Conservation (phyloP, 2,329 filamentous ascomycete genomes). For the Daldinia eschscholtzii region DNA sequence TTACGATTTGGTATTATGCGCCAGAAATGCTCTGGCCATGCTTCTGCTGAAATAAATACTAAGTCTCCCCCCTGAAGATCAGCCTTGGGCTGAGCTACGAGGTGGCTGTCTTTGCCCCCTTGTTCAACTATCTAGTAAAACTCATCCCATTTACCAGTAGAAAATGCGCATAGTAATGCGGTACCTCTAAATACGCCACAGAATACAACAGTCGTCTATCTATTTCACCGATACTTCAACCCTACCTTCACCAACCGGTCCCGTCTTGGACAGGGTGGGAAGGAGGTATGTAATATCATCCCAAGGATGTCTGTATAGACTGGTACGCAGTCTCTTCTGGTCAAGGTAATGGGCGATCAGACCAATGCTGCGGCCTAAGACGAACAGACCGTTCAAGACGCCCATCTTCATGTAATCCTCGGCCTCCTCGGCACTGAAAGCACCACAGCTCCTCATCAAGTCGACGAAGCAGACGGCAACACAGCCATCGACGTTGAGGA, state of each 20-base stretch:
- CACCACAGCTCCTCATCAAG: conserved; percentile 95
- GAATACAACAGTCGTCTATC: conserved; percentile 48
- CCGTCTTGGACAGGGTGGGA: conserved; percentile 79
- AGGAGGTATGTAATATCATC: conserved; percentile 97
- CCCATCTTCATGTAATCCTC: conserved; percentile 99
- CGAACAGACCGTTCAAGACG: conserved; percentile 99
- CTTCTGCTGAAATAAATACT: conserved; percentile 42
- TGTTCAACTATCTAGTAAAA: conserved; percentile 39
- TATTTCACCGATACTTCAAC: conserved; percentile 85
- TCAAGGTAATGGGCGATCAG: conserved; percentile 99
- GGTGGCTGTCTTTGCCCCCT: conserved; percentile 22
- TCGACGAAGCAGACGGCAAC: conserved; percentile 99
- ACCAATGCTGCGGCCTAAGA: conserved; percentile 96
- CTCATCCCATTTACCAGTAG: conserved; percentile 27
- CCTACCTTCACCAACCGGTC: conserved; percentile 83
- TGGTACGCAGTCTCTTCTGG: conserved; percentile 98
- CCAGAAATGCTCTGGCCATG: conserved; percentile 32
- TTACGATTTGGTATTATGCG: conserved; percentile 46
- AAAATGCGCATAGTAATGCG: conserved; percentile 29
- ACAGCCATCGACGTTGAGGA: conserved; percentile 98
- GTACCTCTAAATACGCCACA: conserved; percentile 42
- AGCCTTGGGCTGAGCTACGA: conserved; percentile 43
- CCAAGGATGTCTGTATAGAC: conserved; percentile 99
- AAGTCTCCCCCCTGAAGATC: conserved; percentile 47
- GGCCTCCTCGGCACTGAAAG: conserved; percentile 94